A percentile compares a stretch with the other conserved stretches of the same genome.
Evolutionary conservation across 2,329 filamentous ascomycete species (phyloP).

Genomic region (Laburnicola sp.): DNA sequence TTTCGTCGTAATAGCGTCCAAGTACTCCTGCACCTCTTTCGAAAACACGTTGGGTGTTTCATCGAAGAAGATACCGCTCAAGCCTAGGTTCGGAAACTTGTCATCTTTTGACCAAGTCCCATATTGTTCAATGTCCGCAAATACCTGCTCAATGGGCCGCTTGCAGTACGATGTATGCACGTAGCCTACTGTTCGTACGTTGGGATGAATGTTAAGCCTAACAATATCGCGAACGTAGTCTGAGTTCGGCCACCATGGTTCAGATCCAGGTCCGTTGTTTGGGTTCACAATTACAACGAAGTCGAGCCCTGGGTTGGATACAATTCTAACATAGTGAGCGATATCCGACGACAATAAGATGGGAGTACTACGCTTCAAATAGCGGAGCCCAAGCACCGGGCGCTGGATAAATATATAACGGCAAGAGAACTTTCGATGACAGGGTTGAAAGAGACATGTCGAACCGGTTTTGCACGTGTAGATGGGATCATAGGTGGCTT

Average conservation of each 20-base stretch:
- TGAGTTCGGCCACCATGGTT: slow-evolving; percentile 49
- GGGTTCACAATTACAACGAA: slow-evolving; percentile 59
- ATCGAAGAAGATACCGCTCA: slow-evolving; percentile 57
- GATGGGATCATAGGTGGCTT: not conserved
- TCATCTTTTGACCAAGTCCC: slow-evolving; percentile 45
- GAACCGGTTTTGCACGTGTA: not conserved
- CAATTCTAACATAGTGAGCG: slow-evolving; percentile 12
- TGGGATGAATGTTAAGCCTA: slow-evolving; percentile 46
- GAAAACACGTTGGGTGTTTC: slow-evolving; percentile 48
- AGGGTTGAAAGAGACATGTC: not conserved
- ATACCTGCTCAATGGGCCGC: slow-evolving; percentile 21
- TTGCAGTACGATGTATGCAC: slow-evolving; percentile 55
- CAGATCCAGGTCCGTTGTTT: slow-evolving; percentile 51
- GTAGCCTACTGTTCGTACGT: slow-evolving; percentile 56
- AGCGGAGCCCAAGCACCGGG: slow-evolving; percentile 54
- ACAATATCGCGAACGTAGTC: slow-evolving; percentile 53
- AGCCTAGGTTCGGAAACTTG: slow-evolving; percentile 39
- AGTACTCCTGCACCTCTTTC: slow-evolving; percentile 19
- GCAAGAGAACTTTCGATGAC: slow-evolving; percentile 48
- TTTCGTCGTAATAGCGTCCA: slow-evolving; percentile 23
- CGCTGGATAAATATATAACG: slow-evolving; percentile 56
- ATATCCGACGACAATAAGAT: not conserved
- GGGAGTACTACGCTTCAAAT: slow-evolving; percentile 45
- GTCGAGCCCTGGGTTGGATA: slow-evolving; percentile 43
- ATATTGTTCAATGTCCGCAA: slow-evolving; percentile 52